Evolutionary conservation across 1,284 basidiomycete genomes (phyloP), one percentile per base, ranked within the genome.

Genomic region (Marasmius fiardii): DNA sequence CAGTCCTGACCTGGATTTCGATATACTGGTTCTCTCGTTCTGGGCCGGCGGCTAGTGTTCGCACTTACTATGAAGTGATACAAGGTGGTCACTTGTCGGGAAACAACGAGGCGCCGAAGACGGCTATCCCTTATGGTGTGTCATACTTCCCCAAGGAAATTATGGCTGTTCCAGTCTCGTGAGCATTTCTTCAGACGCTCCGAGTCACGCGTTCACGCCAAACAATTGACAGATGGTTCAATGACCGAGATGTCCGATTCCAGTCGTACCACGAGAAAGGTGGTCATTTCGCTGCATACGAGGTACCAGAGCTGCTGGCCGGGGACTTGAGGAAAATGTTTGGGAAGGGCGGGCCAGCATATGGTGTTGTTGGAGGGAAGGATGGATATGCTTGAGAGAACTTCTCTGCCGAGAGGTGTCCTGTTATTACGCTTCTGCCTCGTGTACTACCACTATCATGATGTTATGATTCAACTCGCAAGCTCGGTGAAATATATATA

Each of bases 1-100:
- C 43, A 74, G 74, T 75, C 6, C 55, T 76, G 39, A 71, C 69
- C 1, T 75, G 74, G 74, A 60, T 75, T 12, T 73, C 71, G 4
- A 65, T 75, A 16, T 75, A 73, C 60, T 70, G 66, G 65, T 73
- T 74, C 58, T 73, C 74, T 16, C 64, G 67, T 4, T 66, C 68
- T 0, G 72, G 74, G 0, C 72, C 75, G 3, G 70, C 71, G 1
- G 71, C 72, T 0, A 69, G 71, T 3, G 14, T 69, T n/a, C 59
- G 74, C 23, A 74, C 75, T 37, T 76, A 76, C 59, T 72, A 70
- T 57, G 73, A 75, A 60, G 48, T 61, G 11, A 49, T 35, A 1
- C 44, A 60, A 11, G 45, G 51, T 7, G 56, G 28, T 6, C 26
- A 18, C 4, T 18, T 23, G 4, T 24, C 5, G 14, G 31, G 47